These are phyloP conservation scores for Avena eriantha DNA, from an alignment of 176 grass and related monocot species.

Conservation along the genomic window DNA sequence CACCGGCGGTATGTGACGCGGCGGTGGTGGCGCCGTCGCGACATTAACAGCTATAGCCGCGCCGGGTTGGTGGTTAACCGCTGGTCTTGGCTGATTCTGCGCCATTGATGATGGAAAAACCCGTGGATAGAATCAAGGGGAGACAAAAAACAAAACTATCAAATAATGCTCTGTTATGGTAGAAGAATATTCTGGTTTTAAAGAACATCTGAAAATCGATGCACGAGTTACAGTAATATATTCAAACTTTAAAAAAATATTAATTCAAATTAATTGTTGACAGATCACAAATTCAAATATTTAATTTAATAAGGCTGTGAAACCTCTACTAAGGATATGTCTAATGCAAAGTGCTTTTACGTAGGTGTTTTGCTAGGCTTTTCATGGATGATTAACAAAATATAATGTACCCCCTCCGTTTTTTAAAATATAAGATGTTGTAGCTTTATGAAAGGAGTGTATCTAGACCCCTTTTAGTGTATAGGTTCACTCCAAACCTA, in stretches of 20 bases:
- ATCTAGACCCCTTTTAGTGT: no score
- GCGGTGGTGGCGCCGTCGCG: neutral
- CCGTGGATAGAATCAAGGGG: neutral
- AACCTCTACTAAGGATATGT: neutral
- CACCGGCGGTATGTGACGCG: neutral
- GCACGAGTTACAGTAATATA: neutral
- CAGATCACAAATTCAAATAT: no score
- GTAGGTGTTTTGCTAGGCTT: neutral
- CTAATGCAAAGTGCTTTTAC: neutral
- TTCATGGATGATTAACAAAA: neutral
- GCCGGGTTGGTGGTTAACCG: neutral
- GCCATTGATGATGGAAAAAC: neutral
- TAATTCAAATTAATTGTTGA: no score
- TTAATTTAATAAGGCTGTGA: neutral
- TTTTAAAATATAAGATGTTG: no score
- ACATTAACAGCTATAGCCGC: no score
- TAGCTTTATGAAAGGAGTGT: no score
- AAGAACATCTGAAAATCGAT: no score
- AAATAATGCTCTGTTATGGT: neutral
- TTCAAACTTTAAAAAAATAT: no score
- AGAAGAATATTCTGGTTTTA: no score
- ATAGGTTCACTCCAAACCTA: no score
- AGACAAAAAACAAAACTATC: no score
- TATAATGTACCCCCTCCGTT: neutral
- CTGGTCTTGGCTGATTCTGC: slow-evolving; percentile 39